These are phyloP conservation scores for Melampsora larici-populina DNA, from an alignment of 1,284 basidiomycete genomes.

Conservation along the genomic window DNA sequence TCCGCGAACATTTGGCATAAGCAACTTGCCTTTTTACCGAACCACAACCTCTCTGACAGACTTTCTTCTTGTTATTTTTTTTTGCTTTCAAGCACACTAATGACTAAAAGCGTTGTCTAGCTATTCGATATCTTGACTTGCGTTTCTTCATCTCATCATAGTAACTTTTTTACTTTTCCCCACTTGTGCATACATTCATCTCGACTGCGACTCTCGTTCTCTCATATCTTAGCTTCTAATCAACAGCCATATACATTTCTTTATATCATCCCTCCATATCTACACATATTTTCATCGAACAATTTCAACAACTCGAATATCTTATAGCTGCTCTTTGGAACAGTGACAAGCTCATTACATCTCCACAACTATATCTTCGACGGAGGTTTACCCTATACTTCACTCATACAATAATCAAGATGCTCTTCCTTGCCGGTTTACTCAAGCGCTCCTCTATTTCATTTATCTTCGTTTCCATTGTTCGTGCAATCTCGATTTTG, in stretches of 20 bases:
- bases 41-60: background rate
- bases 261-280: background rate
- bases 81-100: no score
- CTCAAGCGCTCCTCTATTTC: slow-evolving; percentile 41
- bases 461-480: no score
- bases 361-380: background rate
- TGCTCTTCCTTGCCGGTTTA: slow-evolving; percentile 41
- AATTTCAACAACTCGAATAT: background rate
- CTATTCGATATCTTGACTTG: background rate
- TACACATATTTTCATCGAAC: background rate
- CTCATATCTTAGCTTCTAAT: no score
- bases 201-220: no score
- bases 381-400: background rate
- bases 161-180: background rate
- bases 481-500: slow-evolving; percentile 37
- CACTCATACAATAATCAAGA: background rate
- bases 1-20: background rate
- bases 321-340: background rate
- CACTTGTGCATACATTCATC: no score
- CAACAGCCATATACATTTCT: no score
- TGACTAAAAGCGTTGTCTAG: no score
- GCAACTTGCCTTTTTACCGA: background rate
- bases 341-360: background rate
- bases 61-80: background rate
- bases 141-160: background rate